These are phyloP conservation scores for Neurospora africana DNA, from an alignment of 495 filamentous ascomycete species.

Conservation along the genomic window DNA sequence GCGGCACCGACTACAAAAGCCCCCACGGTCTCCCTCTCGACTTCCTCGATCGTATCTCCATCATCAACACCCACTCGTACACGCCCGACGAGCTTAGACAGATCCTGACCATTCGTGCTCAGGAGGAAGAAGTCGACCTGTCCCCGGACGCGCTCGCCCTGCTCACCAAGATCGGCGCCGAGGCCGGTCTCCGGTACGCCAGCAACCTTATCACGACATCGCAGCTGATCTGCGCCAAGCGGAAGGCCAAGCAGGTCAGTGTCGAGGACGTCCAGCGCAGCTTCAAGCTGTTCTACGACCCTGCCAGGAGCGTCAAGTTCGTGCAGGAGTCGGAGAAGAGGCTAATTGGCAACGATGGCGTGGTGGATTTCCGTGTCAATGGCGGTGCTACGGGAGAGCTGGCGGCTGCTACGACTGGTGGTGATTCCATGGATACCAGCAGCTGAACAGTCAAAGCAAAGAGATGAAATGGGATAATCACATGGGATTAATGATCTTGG, in stretches of 20 bases:
- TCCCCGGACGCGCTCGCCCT: conserved; percentile 81
- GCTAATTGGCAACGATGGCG: conserved; percentile 80
- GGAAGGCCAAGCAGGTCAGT: conserved; percentile 65
- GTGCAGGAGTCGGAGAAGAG: conserved; percentile 82
- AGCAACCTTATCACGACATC: conserved; percentile 94
- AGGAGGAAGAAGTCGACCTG: conserved; percentile 91
- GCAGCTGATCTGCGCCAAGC: conserved; percentile 66
- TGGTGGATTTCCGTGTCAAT: conserved; percentile 60
- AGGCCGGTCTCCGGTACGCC: conserved; percentile 84
- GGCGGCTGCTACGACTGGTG: conserved; percentile 15
- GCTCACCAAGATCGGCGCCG: conserved; percentile 88
- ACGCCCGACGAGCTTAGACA: conserved; percentile 73
- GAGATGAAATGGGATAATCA: background rate
- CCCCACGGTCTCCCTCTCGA: conserved; percentile 92
- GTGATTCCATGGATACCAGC: conserved; percentile 72
- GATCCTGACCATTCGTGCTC: conserved; percentile 80
- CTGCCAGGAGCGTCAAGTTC: conserved; percentile 76
- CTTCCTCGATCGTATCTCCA: conserved; percentile 91
- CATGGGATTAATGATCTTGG: background rate
- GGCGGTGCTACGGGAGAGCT: conserved; percentile 24
- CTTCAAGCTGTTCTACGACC: conserved; percentile 89
- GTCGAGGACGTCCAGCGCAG: conserved; percentile 85
- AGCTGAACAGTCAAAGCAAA: conserved; percentile 13
- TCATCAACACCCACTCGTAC: conserved; percentile 93
- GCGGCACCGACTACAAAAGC: conserved; percentile 82